Base-by-base conservation (phyloP, 83 land plant genomes). In the Picea mariana region DNA sequence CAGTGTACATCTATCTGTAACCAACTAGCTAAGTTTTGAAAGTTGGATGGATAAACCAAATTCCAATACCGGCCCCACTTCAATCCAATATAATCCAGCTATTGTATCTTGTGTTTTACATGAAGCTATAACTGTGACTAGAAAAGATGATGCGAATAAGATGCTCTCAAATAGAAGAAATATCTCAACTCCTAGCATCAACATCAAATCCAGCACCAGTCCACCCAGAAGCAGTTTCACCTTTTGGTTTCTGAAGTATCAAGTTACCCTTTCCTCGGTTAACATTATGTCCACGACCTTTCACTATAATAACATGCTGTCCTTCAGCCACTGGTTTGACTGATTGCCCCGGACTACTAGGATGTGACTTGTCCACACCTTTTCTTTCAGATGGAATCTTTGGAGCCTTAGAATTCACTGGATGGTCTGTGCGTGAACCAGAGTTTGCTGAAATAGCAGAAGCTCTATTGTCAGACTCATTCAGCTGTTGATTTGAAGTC, bases 171-270 rank as follows among this genome's bases (percentile, higher is more conserved):
- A 55, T 55, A 55, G 58, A 55, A 55, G 58, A 55, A 55, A 55
- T 12, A 55, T 55, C 15, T 55, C 58, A 55, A 12, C 58, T 55
- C 58, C 21, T 77, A 55, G 63, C 40, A 59, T 77, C 79, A 59
- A 77, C 52, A 77, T 97, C 95, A 85, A 97, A 97, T 5, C 99
- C 99, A 80, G 99, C 93, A 34, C 99, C 99, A 77, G 96, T 97
- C 99, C 99, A 97, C 31, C 94, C 94, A 78, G 94, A 83, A 40
- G 80, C 89, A 58, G 86, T 13, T 82, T 88, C 80, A 17, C 86
- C 90, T 86, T 93, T 90, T 9, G 93, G 87, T 81, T 91, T 92
- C 49, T 89, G 92, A 61, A 90, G 83, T n/a, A 80, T 83, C 68
- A 88, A 82, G 62, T 82, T 82, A 67, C 95, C 92, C 81, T 82